Conservation (phyloP, 768 basidiomycete genomes). For the Mycena metata region DNA sequence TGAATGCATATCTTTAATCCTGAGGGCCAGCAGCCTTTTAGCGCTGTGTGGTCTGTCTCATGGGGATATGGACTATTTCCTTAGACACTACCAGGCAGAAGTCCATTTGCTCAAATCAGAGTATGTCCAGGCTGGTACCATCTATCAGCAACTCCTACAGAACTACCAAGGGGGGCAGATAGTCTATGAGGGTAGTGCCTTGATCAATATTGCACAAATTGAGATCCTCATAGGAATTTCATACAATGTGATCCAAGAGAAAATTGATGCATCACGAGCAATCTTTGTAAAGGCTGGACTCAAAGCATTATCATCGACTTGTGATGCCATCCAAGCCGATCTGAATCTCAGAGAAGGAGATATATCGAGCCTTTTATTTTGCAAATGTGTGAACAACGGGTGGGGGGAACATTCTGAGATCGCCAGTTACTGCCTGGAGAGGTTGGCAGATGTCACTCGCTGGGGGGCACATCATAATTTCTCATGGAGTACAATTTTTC, state of each 20-base stretch:
- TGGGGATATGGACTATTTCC: neutral
- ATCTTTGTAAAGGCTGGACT: neutral
- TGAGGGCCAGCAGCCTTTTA: neutral
- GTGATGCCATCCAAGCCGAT: neutral
- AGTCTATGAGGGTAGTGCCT: neutral
- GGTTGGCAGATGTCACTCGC: neutral
- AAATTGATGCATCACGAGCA: neutral
- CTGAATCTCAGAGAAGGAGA: neutral
- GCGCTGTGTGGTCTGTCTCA: neutral
- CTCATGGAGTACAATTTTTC: neutral
- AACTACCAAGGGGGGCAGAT: neutral
- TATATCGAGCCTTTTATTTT: neutral
- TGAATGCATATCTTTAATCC: neutral
- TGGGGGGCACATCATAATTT: neutral
- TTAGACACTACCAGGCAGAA: neutral
- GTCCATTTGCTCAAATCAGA: neutral
- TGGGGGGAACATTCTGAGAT: neutral
- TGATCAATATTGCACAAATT: neutral
- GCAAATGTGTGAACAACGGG: neutral
- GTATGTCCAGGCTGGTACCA: neutral
- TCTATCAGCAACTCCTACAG: neutral
- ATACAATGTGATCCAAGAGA: neutral
- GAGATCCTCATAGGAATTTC: neutral
- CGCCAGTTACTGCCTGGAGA: neutral
- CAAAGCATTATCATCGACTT: neutral